These are phyloP conservation scores for Fusarium sp. DNA, from an alignment of 2,329 filamentous ascomycete species.

Conservation along the genomic window DNA sequence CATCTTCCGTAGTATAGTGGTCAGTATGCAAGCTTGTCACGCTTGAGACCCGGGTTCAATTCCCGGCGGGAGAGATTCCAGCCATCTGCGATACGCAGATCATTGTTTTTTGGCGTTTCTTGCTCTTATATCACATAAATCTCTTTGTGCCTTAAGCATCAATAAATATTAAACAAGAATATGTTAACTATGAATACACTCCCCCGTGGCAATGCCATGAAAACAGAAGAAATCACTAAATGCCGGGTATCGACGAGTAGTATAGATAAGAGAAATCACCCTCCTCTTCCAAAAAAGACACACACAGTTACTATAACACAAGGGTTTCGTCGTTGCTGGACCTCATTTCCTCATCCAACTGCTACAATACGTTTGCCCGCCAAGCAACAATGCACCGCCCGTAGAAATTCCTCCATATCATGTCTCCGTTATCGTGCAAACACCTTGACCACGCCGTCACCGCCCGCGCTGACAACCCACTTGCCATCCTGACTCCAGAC, in stretches of 20 bases:
- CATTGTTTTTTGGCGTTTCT: not conserved
- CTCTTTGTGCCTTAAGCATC: not conserved
- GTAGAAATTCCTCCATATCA: slow-evolving; percentile 19
- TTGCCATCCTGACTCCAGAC: slow-evolving; percentile 96
- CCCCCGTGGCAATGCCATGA: slow-evolving; percentile 14
- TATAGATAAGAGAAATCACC: slow-evolving; percentile 45
- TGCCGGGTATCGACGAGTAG: slow-evolving; percentile 56
- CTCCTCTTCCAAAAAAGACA: slow-evolving; percentile 19
- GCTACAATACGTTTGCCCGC: slow-evolving; percentile 18
- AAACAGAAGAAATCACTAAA: slow-evolving; percentile 37
- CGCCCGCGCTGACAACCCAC: slow-evolving; percentile 94
- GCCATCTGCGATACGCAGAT: slow-evolving; percentile 32
- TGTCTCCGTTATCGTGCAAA: slow-evolving; percentile 65
- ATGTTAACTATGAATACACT: slow-evolving; percentile 31
- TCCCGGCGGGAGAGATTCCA: slow-evolving; percentile 45
- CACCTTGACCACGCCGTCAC: slow-evolving; percentile 96
- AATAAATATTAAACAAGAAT: not conserved
- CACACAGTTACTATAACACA: slow-evolving; percentile 41
- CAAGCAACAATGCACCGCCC: slow-evolving; percentile 38
- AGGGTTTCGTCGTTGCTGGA: slow-evolving; percentile 27
- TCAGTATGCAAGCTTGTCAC: slow-evolving; percentile 47
- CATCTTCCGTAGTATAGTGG: slow-evolving; percentile 45
- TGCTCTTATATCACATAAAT: not conserved
- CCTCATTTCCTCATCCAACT: slow-evolving; percentile 35
- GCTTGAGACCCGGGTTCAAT: slow-evolving; percentile 47